Conservation (phyloP, 129 eudicot species). For the Calendula officinalis region DNA sequence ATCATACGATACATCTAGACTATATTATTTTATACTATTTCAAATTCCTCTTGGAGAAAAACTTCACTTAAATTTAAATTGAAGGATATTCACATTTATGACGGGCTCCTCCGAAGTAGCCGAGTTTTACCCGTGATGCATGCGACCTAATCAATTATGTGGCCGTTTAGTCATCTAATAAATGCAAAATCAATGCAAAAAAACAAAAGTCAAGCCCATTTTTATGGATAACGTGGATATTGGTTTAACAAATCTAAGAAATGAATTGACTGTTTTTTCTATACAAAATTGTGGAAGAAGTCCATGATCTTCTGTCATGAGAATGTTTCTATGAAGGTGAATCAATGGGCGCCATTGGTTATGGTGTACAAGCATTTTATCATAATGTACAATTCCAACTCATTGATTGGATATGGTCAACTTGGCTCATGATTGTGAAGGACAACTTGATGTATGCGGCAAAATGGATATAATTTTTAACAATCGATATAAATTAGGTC, state of each 20-base stretch:
- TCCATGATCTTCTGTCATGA: slow-evolving; percentile 26
- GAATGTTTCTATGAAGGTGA: slow-evolving; percentile 31
- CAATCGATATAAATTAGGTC: slow-evolving; percentile 1
- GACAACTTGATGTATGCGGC: slow-evolving; percentile 29
- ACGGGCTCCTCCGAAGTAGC: no score
- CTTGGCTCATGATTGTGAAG: slow-evolving; percentile 20
- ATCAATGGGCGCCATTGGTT: slow-evolving; percentile 8
- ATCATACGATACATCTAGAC: no score
- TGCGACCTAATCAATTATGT: no score
- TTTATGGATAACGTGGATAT: background rate
- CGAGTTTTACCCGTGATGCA: no score
- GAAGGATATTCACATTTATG: no score
- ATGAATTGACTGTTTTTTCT: background rate
- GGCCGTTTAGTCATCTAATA: no score
- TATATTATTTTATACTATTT: no score
- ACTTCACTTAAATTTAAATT: no score
- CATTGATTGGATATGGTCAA: slow-evolving; percentile 17
- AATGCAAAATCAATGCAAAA: background rate
- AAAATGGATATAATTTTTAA: slow-evolving; percentile 24
- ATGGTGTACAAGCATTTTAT: slow-evolving; percentile 13
- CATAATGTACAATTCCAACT: slow-evolving; percentile 22
- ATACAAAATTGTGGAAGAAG: slow-evolving; percentile 19
- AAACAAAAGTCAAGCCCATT: slow-evolving; percentile 8
- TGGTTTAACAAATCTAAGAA: background rate
- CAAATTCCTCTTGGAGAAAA: no score